A percentile compares a stretch with the other conserved stretches of the same genome.
Conservation (phyloP, 192 early-diverging fungal genomes). For the Pilaira anomala region DNA sequence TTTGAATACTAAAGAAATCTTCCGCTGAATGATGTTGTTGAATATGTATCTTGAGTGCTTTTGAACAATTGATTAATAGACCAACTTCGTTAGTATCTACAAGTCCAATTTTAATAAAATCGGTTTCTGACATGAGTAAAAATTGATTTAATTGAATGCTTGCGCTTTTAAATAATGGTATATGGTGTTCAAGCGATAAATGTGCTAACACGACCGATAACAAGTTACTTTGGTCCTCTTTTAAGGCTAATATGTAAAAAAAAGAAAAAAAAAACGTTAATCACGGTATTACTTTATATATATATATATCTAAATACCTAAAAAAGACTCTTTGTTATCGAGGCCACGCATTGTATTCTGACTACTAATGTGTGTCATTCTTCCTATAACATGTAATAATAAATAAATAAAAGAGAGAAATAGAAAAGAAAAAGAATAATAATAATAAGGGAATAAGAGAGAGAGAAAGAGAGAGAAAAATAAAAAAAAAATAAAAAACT, state of each 20-base stretch:
- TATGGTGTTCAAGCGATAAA: slow-evolving; percentile 14
- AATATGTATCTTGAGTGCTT: neutral
- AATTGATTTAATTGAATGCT: slow-evolving; percentile 10
- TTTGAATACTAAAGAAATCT: neutral
- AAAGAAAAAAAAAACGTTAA: neutral
- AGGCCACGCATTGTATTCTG: too few relatives aligned
- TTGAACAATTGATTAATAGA: neutral
- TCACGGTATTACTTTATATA: neutral
- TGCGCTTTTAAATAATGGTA: slow-evolving; percentile 8
- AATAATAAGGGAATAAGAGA: too few relatives aligned
- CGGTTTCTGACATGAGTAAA: slow-evolving; percentile 11
- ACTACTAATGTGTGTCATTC: too few relatives aligned
- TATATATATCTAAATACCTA: neutral
- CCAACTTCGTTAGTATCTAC: slow-evolving; percentile 5
- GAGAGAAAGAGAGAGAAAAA: too few relatives aligned
- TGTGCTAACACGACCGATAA: slow-evolving; percentile 7
- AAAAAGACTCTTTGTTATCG: too few relatives aligned
- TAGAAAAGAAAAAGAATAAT: too few relatives aligned
- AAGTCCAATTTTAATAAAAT: slow-evolving; percentile 20
- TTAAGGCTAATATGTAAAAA: neutral
- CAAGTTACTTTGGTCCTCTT: neutral
- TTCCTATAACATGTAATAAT: too few relatives aligned
- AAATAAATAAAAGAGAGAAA: neutral
- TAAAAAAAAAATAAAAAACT: too few relatives aligned
- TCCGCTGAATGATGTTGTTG: neutral